These are phyloP conservation scores for Alternaria tenuissima DNA, from an alignment of 2,329 filamentous ascomycete genomes.

Conservation along the genomic window DNA sequence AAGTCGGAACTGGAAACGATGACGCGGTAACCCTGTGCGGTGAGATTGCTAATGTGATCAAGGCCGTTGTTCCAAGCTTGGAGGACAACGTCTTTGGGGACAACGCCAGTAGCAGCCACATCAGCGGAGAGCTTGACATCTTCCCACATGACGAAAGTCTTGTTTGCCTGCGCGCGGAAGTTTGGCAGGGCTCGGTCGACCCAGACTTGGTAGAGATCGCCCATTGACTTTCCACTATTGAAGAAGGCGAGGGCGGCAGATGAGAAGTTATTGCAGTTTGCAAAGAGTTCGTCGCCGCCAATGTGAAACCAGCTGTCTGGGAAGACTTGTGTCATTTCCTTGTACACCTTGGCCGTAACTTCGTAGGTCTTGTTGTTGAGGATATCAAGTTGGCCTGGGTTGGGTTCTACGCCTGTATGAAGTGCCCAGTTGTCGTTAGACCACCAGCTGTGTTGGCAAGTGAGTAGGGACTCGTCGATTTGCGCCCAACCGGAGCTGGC, in stretches of 20 bases:
- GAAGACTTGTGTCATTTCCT: slow-evolving; percentile 61
- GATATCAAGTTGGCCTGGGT: slow-evolving; percentile 65
- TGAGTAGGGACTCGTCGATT: slow-evolving; percentile 64
- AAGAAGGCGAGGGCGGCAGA: slow-evolving; percentile 60
- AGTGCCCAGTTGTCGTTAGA: slow-evolving; percentile 64
- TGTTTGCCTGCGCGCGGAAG: slow-evolving; percentile 57
- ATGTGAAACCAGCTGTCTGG: slow-evolving; percentile 64
- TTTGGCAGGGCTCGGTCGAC: slow-evolving; percentile 62
- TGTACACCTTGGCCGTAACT: slow-evolving; percentile 63
- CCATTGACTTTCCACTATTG: slow-evolving; percentile 59
- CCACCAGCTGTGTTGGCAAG: slow-evolving; percentile 67
- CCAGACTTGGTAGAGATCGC: slow-evolving; percentile 64
- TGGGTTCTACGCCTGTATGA: slow-evolving; percentile 65
- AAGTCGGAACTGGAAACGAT: slow-evolving; percentile 66
- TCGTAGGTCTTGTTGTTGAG: slow-evolving; percentile 65
- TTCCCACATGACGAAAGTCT: slow-evolving; percentile 67
- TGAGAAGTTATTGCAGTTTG: slow-evolving; percentile 67
- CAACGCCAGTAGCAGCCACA: slow-evolving; percentile 55
- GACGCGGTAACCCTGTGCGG: slow-evolving; percentile 60
- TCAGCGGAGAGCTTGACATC: slow-evolving; percentile 57
- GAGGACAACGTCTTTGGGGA: slow-evolving; percentile 62
- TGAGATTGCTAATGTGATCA: slow-evolving; percentile 61
- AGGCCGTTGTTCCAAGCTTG: slow-evolving; percentile 65
- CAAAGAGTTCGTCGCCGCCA: slow-evolving; percentile 64
- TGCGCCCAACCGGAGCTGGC: slow-evolving; percentile 64